Percentiles rank a stretch among this genome's conserved stretches.
phyloP scores from a whole-genome alignment of 2,329 filamentous ascomycete species.

The Epichloe aotearoae region DNA sequence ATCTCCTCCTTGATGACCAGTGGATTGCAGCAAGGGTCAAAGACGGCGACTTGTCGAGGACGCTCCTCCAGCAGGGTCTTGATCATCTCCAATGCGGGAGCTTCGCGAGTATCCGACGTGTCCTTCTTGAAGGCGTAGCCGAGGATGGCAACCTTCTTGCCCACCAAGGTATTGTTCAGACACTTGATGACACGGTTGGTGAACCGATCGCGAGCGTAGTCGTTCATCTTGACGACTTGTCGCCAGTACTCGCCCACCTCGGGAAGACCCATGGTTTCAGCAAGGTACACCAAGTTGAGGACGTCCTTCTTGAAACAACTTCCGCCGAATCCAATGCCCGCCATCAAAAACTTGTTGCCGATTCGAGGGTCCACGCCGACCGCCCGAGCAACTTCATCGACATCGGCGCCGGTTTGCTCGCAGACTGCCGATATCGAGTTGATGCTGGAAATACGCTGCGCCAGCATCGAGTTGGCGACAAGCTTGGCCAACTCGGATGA shows the following conservation, averaged over 20 bases:
- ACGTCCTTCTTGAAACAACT: constrained; percentile 77
- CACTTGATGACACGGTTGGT: constrained; percentile 50
- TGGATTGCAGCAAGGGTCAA: constrained; percentile 50
- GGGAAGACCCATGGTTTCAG: constrained; percentile 52
- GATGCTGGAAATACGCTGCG: constrained; percentile 69
- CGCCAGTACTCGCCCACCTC: constrained; percentile 68
- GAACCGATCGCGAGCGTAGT: constrained; percentile 59
- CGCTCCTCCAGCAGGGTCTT: constrained; percentile 51
- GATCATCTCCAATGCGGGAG: constrained; percentile 55
- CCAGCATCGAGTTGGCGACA: constrained; percentile 67
- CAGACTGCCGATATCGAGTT: constrained; percentile 73
- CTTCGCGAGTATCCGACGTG: constrained; percentile 62
- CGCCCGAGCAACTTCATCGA: constrained; percentile 56
- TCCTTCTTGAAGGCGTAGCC: constrained; percentile 74
- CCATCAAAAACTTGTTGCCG: constrained; percentile 59
- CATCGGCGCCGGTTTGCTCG: constrained; percentile 60
- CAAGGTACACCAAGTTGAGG: constrained; percentile 58
- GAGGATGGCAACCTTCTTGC: constrained; percentile 59
- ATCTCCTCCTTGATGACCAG: constrained; percentile 38
- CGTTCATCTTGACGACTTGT: constrained; percentile 63
- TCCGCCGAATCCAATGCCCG: constrained; percentile 65
- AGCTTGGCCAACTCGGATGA: constrained; percentile 70
- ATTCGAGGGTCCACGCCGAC: constrained; percentile 60
- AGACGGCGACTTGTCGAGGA: constrained; percentile 51
- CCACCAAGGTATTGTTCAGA: constrained; percentile 53